Evolutionary conservation across 169 alveolate species (phyloP).

Genomic region (Cryptosporidium sp.): DNA sequence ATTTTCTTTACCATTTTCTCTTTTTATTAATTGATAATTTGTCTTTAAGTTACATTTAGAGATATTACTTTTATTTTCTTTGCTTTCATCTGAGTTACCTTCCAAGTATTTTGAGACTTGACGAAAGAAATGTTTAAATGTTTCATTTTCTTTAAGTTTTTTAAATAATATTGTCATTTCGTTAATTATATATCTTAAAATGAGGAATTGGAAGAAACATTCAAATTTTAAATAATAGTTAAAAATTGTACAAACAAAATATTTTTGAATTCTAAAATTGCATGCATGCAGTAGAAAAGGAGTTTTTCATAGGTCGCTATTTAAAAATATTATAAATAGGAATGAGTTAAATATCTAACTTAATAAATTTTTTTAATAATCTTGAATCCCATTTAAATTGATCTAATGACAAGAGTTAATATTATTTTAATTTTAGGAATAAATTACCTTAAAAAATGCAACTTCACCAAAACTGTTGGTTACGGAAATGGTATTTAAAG

Average conservation of each 20-base stretch:
- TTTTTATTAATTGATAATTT: neutral
- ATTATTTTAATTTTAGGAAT: neutral
- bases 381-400: slow-evolving; percentile 28
- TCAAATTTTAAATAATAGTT: too few relatives aligned
- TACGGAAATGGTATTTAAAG: neutral
- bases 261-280: neutral
- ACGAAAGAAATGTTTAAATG: neutral
- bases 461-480: slow-evolving; percentile 38
- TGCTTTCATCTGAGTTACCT: neutral
- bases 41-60: neutral
- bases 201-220: neutral
- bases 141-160: neutral
- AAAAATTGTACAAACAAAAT: neutral
- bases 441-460: slow-evolving; percentile 58
- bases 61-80: neutral
- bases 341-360: neutral
- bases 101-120: slow-evolving; percentile 2
- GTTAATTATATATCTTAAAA: neutral
- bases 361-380: slow-evolving; percentile 12
- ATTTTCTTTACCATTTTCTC: neutral
- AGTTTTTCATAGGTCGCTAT: neutral
- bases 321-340: neutral
- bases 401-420: slow-evolving; percentile 1
- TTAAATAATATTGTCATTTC: slow-evolving; percentile 6
- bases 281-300: slow-evolving; percentile 14